Evolutionary conservation across 2,329 filamentous ascomycete species (phyloP).

Genomic region (Aspergillus spinulosporus): DNA sequence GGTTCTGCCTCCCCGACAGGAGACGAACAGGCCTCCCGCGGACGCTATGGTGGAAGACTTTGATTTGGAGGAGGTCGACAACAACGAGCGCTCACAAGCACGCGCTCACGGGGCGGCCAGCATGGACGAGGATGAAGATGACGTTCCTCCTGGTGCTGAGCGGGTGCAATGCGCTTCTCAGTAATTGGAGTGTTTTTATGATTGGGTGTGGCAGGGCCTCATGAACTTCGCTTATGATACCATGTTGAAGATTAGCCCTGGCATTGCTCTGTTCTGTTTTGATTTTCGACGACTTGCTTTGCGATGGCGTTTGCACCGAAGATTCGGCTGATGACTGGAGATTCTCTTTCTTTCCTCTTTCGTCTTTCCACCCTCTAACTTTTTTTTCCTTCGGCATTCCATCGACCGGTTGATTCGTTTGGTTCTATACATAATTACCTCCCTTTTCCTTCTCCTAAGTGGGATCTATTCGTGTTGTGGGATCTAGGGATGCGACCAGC

Average conservation of each 20-base stretch:
- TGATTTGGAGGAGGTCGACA: slow-evolving; percentile 80
- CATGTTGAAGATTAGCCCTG: slow-evolving; percentile 30
- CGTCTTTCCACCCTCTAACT: slow-evolving; percentile 8
- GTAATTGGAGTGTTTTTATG: slow-evolving; percentile 34
- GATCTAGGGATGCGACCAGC: slow-evolving; percentile 14
- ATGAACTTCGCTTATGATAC: slow-evolving; percentile 42
- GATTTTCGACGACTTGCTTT: slow-evolving; percentile 33
- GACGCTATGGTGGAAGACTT: slow-evolving; percentile 93
- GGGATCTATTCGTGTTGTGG: slow-evolving; percentile 18
- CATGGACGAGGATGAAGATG: slow-evolving; percentile 72
- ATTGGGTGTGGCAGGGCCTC: slow-evolving; percentile 25
- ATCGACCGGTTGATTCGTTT: slow-evolving; percentile 16
- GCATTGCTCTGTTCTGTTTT: slow-evolving; percentile 25
- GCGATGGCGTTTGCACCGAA: slow-evolving; percentile 39
- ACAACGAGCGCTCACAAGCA: slow-evolving; percentile 61
- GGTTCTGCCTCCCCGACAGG: slow-evolving; percentile 72
- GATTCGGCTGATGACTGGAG: slow-evolving; percentile 33
- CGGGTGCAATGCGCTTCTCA: slow-evolving; percentile 55
- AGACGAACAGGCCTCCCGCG: slow-evolving; percentile 66
- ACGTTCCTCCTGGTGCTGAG: slow-evolving; percentile 51
- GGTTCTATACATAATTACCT: slow-evolving; percentile 26
- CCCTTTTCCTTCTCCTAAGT: slow-evolving; percentile 18
- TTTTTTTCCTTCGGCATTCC: slow-evolving; percentile 18
- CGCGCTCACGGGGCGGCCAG: slow-evolving; percentile 66
- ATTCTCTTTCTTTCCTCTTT: slow-evolving; percentile 20